Conservation (phyloP, 768 basidiomycete species). For the Gyrodon lividus region DNA sequence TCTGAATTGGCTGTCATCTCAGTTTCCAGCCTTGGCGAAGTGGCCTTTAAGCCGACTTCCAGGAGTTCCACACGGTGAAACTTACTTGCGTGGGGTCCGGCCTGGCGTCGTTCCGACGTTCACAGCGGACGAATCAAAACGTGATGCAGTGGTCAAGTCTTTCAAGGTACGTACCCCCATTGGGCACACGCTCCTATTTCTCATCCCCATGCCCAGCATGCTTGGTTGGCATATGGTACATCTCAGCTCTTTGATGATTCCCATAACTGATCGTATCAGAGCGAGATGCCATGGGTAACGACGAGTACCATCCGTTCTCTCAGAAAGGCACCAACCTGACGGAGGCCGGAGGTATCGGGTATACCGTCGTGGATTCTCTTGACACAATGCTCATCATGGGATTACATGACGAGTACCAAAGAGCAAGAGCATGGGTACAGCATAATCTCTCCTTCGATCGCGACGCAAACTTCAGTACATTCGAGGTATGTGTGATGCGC, state of each 20-base stretch:
- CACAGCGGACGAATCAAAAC: conserved; percentile 57
- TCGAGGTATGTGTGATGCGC: conserved; percentile 62
- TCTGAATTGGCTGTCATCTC: not conserved
- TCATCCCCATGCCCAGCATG: conserved; percentile 53
- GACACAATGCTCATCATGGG: conserved; percentile 90
- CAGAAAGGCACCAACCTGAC: conserved; percentile 77
- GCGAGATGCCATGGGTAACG: conserved; percentile 85
- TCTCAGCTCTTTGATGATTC: conserved; percentile 14
- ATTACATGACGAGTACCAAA: conserved; percentile 70
- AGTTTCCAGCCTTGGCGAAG: conserved; percentile 15
- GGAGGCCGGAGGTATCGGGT: conserved; percentile 77
- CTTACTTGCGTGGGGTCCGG: conserved; percentile 20
- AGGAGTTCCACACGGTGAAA: conserved; percentile 3
- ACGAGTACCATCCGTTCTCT: conserved; percentile 89
- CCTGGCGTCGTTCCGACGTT: conserved; percentile 26
- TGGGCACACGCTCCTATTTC: not conserved
- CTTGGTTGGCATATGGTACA: conserved; percentile 82
- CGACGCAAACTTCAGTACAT: conserved; percentile 80
- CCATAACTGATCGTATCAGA: conserved; percentile 45
- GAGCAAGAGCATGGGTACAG: conserved; percentile 78
- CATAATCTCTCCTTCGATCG: conserved; percentile 70
- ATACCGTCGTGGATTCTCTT: conserved; percentile 84
- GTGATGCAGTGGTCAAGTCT: conserved; percentile 71
- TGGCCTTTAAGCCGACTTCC: conserved; percentile 4
- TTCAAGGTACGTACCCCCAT: conserved; percentile 58